Conservation (phyloP, 306 rosid species). For the Medicago arabica region DNA sequence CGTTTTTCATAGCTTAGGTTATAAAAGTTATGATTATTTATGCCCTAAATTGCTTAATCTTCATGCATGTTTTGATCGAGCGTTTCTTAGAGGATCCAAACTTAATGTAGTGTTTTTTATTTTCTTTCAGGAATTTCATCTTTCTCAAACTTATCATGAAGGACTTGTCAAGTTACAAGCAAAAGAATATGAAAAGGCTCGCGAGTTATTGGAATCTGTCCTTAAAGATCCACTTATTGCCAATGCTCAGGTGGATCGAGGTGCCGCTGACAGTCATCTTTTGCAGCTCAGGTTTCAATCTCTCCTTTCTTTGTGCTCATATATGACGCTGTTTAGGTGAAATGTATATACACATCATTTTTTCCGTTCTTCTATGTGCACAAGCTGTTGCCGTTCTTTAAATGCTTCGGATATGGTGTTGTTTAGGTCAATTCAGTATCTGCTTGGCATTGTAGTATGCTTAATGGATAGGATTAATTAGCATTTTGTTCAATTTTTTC, state of each 20-base stretch:
- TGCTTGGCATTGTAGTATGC: conserved; percentile 19
- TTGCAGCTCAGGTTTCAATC: conserved; percentile 86
- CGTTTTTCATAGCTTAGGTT: conserved; percentile 17
- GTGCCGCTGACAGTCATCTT: conserved; percentile 80
- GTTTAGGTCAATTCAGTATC: conserved; percentile 20
- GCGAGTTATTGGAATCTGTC: conserved; percentile 78
- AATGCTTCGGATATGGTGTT: conserved; percentile 3
- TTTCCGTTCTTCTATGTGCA: conserved; percentile 29
- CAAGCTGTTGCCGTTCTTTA: conserved; percentile 25
- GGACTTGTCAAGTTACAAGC: conserved; percentile 87
- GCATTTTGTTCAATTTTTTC: too few relatives aligned
- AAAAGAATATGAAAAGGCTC: conserved; percentile 85
- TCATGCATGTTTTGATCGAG: background rate
- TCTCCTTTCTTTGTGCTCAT: background rate
- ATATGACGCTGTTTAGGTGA: conserved; percentile 14
- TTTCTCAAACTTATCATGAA: conserved; percentile 91
- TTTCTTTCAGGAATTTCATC: conserved; percentile 83
- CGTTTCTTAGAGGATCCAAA: conserved; percentile 3
- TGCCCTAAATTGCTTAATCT: background rate
- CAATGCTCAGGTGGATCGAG: conserved; percentile 74
- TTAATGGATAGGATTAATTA: conserved; percentile 27
- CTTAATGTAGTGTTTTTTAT: conserved; percentile 14
- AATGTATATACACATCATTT: conserved; percentile 7
- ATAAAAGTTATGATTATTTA: background rate
- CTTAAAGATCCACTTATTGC: conserved; percentile 83